These are phyloP conservation scores for Clitopilus passeckerianus DNA, from an alignment of 768 basidiomycete genomes.

Conservation along the genomic window DNA sequence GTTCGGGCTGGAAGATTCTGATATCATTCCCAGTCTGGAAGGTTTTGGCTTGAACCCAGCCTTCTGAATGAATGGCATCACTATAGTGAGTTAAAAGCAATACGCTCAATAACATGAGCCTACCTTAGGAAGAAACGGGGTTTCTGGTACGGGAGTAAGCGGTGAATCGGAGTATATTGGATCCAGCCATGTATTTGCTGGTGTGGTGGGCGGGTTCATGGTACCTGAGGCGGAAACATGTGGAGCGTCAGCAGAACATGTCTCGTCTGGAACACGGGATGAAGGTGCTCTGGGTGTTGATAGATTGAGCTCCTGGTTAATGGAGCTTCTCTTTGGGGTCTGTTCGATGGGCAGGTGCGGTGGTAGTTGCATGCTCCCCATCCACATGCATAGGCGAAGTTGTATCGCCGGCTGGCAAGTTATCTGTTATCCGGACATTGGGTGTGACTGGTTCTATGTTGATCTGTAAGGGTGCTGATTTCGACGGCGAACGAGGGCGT, in stretches of 20 bases:
- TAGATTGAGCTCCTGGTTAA: not conserved
- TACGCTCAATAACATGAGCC: not conserved
- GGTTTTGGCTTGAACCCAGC: not conserved
- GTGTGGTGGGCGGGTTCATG: slow-evolving; percentile 19
- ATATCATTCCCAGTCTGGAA: not conserved
- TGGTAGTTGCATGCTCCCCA: slow-evolving; percentile 5
- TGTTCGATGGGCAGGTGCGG: not conserved
- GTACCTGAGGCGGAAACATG: not conserved
- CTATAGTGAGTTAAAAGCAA: not conserved
- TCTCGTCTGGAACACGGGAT: too few species aligned
- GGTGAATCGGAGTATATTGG: slow-evolving; percentile 28
- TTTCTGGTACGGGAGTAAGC: slow-evolving; percentile 48
- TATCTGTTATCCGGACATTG: slow-evolving; percentile 8
- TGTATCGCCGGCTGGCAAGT: slow-evolving; percentile 15
- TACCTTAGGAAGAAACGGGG: slow-evolving; percentile 27
- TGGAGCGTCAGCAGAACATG: too few species aligned
- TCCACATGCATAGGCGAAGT: slow-evolving; percentile 18
- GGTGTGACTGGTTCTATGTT: slow-evolving; percentile 19
- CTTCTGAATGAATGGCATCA: not conserved
- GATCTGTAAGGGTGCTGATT: slow-evolving; percentile 28
- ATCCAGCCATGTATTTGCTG: slow-evolving; percentile 1
- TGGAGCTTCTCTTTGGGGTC: not conserved
- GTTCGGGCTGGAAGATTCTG: not conserved
- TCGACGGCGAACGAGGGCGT: slow-evolving; percentile 36
- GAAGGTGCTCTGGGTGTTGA: not conserved